phyloP scores from a whole-genome alignment of 352 stramenopile species.

The Globisporangium megalacanthum region DNA sequence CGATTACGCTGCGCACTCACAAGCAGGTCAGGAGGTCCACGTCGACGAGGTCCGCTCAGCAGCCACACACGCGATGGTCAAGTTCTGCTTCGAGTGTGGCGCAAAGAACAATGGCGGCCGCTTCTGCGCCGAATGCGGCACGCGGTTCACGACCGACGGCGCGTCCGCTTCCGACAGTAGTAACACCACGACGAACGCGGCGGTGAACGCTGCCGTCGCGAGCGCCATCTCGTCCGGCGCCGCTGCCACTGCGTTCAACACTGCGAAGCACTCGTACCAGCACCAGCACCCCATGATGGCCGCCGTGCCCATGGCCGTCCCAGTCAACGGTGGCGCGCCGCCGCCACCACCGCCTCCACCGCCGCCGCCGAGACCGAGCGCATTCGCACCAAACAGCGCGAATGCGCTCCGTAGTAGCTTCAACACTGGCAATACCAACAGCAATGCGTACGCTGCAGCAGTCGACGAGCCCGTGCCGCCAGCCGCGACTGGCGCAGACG shows the following conservation, averaged over 20 bases:
- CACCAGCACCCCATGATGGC: not conserved
- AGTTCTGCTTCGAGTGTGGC: constrained; percentile 61
- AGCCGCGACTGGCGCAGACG: constrained; percentile 61
- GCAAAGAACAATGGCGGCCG: constrained; percentile 39
- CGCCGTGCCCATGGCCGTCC: constrained; percentile 11
- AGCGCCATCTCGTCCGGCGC: constrained; percentile 2
- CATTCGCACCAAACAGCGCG: constrained; percentile 11
- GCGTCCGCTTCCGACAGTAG: too few relatives aligned
- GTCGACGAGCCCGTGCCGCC: constrained; percentile 31
- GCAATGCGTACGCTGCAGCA: constrained; percentile 29
- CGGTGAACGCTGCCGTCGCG: constrained; percentile 13
- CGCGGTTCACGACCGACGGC: constrained; percentile 23
- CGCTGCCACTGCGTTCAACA: constrained; percentile 6
- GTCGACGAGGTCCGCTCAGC: too few relatives aligned
- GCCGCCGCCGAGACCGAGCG: constrained; percentile 3
- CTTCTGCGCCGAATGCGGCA: constrained; percentile 67
- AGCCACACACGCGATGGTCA: constrained; percentile 23
- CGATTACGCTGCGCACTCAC: too few relatives aligned
- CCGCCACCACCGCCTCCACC: not conserved
- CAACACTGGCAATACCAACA: constrained; percentile 11
- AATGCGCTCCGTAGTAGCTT: constrained; percentile 18
- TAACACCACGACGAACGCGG: not conserved
- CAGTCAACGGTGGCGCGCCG: constrained; percentile 2
- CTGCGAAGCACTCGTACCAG: constrained; percentile 1
- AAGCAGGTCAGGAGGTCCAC: too few relatives aligned